These are phyloP conservation scores for Aphanoascus verrucosus DNA, from an alignment of 2,329 filamentous ascomycete species.

Conservation along the genomic window DNA sequence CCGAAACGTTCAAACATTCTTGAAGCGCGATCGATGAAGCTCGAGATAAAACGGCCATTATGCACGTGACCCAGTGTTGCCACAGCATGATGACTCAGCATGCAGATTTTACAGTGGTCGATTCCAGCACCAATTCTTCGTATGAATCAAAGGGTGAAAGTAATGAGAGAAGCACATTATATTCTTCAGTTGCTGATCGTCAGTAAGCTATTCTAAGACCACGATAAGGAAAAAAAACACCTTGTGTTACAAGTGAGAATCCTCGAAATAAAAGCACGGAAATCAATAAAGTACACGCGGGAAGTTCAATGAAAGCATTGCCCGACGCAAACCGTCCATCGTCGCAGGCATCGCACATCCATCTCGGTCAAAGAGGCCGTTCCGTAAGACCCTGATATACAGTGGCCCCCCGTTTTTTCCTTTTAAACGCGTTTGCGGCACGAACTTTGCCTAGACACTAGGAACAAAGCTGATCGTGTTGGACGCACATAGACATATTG, in stretches of 20 bases:
- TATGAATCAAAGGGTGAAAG: no score
- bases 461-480: background rate
- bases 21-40: background rate
- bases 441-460: background rate
- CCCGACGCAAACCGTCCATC: background rate
- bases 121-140: no score
- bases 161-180: no score
- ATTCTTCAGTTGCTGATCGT: background rate
- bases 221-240: background rate
- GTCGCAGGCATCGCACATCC: slow-evolving; percentile 4
- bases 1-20: no score
- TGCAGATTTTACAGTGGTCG: background rate
- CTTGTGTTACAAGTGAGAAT: background rate
- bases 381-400: background rate
- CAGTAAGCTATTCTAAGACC: background rate
- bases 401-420: background rate
- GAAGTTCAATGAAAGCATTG: background rate
- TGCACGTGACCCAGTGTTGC: background rate
- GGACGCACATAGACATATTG: background rate
- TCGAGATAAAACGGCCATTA: background rate
- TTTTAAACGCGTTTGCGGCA: background rate
- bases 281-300: slow-evolving; percentile 1
- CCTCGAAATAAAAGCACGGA: background rate
- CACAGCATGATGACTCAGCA: background rate
- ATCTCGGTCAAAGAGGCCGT: background rate